Evolutionary conservation across 305 asterid species (phyloP), one percentile per base, ranked within the genome.

Genomic region (Solanum hybrid): DNA sequence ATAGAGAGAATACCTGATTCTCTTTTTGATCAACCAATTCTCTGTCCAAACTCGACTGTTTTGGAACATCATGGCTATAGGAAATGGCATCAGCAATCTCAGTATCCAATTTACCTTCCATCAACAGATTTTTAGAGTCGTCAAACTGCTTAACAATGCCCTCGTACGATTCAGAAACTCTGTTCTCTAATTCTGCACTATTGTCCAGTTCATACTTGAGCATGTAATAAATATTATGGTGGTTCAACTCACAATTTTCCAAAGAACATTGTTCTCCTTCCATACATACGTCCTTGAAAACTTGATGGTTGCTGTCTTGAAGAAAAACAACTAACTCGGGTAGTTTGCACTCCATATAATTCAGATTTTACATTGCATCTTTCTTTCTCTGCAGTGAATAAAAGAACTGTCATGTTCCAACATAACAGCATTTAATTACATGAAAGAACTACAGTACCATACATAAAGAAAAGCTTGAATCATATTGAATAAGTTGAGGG

Each of bases 221-320:
- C n/a, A 90, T 66, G 89, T 51, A 45, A 56, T 72, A 88, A n/a
- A 88, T 86, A 79, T 88, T 80, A 87, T 86, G 86, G 22, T 84
- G 88, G 89, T 90, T 91, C 91, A 91, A 82, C 90, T 90, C 92
- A 81, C 90, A 88, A 15, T 90, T 88, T 40, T 86, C 73, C 88
- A 85, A 29, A 90, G 78, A 36, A 42, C 88, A 88, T 66, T 76
- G 32, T 35, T 42, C 31, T 17, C 34, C 86, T 36, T 17, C 88
- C 38, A 88, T 78, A 36, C 89, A 56, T 1, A 32, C 27, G 64
- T 69, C 90, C 85, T 87, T 77, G 7, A 73, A 89, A 32, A 64
- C 32, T 22, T 87, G 71, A 82, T 64, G 88, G 17, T 72, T 85
- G 17, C 15, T 71, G 45, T 78, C 89, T 88, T 89, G 79, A n/a